Conservation (phyloP, 768 basidiomycete genomes). For the Serpula lacrymans region DNA sequence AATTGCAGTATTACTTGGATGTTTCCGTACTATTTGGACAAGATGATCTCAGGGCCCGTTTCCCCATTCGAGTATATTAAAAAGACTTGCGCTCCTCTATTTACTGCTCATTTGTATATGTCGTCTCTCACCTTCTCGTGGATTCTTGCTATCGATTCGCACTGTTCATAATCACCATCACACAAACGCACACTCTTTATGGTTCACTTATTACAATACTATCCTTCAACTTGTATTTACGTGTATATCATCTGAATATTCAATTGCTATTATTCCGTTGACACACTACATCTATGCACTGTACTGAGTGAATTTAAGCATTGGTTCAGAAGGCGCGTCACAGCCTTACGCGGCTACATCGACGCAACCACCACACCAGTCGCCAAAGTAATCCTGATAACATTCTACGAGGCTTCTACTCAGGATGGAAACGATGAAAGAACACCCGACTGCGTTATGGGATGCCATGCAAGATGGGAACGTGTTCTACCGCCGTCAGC, state of each 20-base stretch:
- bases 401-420: not conserved
- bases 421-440: slow-evolving; percentile 39
- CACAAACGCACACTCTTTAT: not conserved
- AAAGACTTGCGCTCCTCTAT: slow-evolving; percentile 4
- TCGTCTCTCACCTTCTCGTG: slow-evolving; percentile 6
- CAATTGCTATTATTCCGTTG: too few relatives aligned
- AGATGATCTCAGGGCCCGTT: slow-evolving; percentile 57
- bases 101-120: slow-evolving; percentile 5
- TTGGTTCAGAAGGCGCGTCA: too few relatives aligned
- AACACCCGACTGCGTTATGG: slow-evolving; percentile 84
- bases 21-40: slow-evolving; percentile 64
- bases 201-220: not conserved
- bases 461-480: slow-evolving; percentile 85
- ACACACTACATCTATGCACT: too few relatives aligned
- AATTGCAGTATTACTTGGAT: slow-evolving; percentile 65
- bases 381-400: too few relatives aligned
- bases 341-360: too few relatives aligned
- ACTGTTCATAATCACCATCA: slow-evolving; percentile 4
- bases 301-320: too few relatives aligned
- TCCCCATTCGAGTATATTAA: slow-evolving; percentile 59
- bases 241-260: too few relatives aligned
- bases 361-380: too few relatives aligned
- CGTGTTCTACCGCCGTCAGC: slow-evolving; percentile 85
- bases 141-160: slow-evolving; percentile 2
- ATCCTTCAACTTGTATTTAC: too few relatives aligned